Conservation (phyloP, 305 asterid species). For the Striga hermonthica region DNA sequence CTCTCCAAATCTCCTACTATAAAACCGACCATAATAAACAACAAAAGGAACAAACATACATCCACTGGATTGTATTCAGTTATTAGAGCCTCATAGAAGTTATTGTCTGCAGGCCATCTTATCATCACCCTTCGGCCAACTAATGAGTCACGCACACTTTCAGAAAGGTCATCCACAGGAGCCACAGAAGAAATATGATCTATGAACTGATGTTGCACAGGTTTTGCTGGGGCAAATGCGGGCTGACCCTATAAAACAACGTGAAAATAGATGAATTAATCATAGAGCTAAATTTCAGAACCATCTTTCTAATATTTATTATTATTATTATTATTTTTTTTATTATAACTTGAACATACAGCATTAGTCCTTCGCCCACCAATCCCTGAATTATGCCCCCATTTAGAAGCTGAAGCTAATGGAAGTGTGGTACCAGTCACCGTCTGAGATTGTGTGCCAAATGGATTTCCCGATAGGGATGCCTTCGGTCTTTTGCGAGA, state of each 20-base stretch:
- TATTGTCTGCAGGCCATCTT: slow-evolving; percentile 90
- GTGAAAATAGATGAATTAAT: slow-evolving; percentile 25
- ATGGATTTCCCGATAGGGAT: slow-evolving; percentile 54
- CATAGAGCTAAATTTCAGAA: slow-evolving; percentile 4
- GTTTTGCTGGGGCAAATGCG: slow-evolving; percentile 43
- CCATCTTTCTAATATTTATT: slow-evolving; percentile 15
- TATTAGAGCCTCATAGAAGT: slow-evolving; percentile 88
- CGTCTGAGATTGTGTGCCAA: slow-evolving; percentile 51
- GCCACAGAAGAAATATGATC: slow-evolving; percentile 57
- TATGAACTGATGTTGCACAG: slow-evolving; percentile 51
- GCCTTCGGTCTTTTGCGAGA: slow-evolving; percentile 81
- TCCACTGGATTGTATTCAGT: slow-evolving; percentile 67
- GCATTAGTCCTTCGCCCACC: slow-evolving; percentile 61
- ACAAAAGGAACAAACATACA: slow-evolving; percentile 44
- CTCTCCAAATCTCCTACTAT: slow-evolving; percentile 28
- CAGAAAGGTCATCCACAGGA: slow-evolving; percentile 48
- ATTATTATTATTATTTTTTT: background rate
- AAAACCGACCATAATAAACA: background rate
- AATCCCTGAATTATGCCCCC: slow-evolving; percentile 63
- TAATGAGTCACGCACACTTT: slow-evolving; percentile 51
- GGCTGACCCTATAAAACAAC: slow-evolving; percentile 52
- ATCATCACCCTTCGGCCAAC: slow-evolving; percentile 91
- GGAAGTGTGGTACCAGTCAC: slow-evolving; percentile 53
- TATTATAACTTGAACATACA: slow-evolving; percentile 44
- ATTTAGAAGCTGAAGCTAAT: slow-evolving; percentile 49